Evolutionary conservation across 345 rosid species (phyloP).

Genomic region (Rhodamnia rubescens): DNA sequence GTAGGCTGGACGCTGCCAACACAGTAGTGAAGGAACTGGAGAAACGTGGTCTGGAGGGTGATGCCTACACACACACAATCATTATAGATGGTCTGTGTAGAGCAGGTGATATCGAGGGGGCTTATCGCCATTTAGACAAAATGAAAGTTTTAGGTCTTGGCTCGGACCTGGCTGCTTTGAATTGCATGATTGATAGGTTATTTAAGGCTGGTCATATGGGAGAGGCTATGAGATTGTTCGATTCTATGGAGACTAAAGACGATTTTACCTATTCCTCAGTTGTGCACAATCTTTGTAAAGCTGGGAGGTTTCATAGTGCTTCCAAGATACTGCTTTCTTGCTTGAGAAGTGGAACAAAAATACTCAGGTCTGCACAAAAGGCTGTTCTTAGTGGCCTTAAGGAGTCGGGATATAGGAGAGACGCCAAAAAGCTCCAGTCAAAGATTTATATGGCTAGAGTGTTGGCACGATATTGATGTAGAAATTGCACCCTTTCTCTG

Average conservation of each 20-base stretch:
- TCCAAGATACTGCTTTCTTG: slow-evolving; percentile 59
- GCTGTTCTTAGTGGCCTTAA: slow-evolving; percentile 61
- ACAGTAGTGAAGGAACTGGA: slow-evolving; percentile 46
- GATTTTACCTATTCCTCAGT: slow-evolving; percentile 64
- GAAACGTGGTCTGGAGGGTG: slow-evolving; percentile 44
- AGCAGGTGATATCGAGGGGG: slow-evolving; percentile 47
- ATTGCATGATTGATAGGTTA: slow-evolving; percentile 57
- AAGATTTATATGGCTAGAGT: slow-evolving; percentile 36
- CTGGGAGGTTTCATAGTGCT: slow-evolving; percentile 44
- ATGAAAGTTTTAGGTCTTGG: slow-evolving; percentile 41
- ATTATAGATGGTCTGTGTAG: slow-evolving; percentile 58
- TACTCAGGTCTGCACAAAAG: slow-evolving; percentile 49
- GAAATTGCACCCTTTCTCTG: not conserved
- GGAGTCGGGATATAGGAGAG: slow-evolving; percentile 37
- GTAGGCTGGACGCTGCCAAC: slow-evolving; percentile 46
- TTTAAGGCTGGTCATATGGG: slow-evolving; percentile 53
- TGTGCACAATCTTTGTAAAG: slow-evolving; percentile 77
- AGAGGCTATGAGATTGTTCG: slow-evolving; percentile 39
- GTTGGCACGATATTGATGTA: slow-evolving; percentile 12
- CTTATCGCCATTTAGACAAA: slow-evolving; percentile 35
- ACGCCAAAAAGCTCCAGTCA: slow-evolving; percentile 42
- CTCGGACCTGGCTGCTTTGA: slow-evolving; percentile 43
- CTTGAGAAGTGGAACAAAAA: slow-evolving; percentile 45
- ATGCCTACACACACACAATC: slow-evolving; percentile 71
- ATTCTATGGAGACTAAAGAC: slow-evolving; percentile 63